phyloP scores from a whole-genome alignment of 306 rosid genomes.

The Begonia fuchsioides region DNA sequence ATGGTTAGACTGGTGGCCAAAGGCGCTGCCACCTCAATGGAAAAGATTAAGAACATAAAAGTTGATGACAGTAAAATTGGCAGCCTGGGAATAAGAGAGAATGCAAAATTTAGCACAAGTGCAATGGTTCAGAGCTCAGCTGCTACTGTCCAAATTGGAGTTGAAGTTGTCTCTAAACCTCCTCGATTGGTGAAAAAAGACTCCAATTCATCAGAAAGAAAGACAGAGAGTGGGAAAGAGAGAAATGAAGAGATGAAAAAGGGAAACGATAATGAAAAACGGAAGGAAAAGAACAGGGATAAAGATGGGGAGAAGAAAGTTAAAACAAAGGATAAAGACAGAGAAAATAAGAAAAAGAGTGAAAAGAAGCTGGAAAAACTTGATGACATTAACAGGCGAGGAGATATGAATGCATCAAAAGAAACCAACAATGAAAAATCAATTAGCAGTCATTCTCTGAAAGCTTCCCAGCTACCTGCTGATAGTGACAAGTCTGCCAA shows the following conservation, averaged over 20 bases:
- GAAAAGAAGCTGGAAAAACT: constrained; percentile 19
- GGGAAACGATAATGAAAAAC: constrained; percentile 42
- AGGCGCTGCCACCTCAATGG: constrained; percentile 26
- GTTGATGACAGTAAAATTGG: constrained; percentile 28
- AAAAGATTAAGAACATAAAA: constrained; percentile 33
- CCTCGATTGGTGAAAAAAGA: constrained; percentile 16
- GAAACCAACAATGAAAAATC: constrained; percentile 28
- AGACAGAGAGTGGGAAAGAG: constrained; percentile 16
- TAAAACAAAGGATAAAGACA: constrained; percentile 63
- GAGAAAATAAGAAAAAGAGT: constrained; percentile 56
- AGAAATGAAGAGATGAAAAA: constrained; percentile 32
- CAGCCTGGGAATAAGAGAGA: constrained; percentile 28
- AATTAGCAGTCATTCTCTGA: constrained; percentile 21
- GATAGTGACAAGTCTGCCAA: constrained; percentile 29
- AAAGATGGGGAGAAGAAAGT: constrained; percentile 53
- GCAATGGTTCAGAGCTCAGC: constrained; percentile 24
- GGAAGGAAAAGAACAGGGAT: constrained; percentile 40
- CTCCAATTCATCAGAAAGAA: neutral
- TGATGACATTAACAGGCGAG: no score
- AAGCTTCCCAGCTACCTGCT: constrained; percentile 23
- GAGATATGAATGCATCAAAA: constrained; percentile 38
- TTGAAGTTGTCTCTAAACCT: constrained; percentile 30
- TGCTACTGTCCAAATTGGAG: constrained; percentile 31
- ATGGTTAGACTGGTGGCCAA: constrained; percentile 38
- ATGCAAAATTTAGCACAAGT: constrained; percentile 26